These are phyloP conservation scores for Cladosporium austrohemisphaericum DNA, from an alignment of 2,329 filamentous ascomycete genomes.

Conservation along the genomic window DNA sequence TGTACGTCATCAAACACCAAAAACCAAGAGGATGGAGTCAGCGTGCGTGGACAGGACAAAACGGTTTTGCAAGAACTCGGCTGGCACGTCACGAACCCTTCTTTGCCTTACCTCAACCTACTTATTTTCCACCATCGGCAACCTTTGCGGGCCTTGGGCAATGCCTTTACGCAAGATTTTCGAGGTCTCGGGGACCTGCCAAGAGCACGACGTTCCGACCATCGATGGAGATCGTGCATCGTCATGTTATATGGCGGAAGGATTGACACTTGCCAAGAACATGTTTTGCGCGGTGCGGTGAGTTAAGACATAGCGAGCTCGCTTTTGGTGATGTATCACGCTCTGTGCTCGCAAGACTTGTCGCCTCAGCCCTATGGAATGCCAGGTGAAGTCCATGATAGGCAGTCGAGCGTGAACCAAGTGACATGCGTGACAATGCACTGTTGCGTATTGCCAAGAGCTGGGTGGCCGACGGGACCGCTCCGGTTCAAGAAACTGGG, in stretches of 20 bases:
- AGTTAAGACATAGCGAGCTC: neutral
- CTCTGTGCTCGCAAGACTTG: neutral
- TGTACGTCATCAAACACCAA: conserved; percentile 4
- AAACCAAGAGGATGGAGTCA: neutral
- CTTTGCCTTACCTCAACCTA: neutral
- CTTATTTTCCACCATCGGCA: too few species aligned
- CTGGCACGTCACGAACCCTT: neutral
- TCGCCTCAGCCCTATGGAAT: neutral
- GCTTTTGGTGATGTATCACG: too few species aligned
- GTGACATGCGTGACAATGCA: too few species aligned
- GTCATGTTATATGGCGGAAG: neutral
- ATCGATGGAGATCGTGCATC: conserved; percentile 1
- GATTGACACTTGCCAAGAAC: neutral
- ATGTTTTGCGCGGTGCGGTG: neutral
- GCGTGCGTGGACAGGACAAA: too few species aligned
- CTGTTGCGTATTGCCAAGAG: too few species aligned
- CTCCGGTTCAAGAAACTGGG: too few species aligned
- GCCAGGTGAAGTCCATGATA: too few species aligned
- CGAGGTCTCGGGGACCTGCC: neutral
- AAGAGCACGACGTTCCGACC: conserved; percentile 9
- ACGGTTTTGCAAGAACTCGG: neutral
- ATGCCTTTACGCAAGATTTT: conserved; percentile 11
- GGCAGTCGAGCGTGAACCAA: too few species aligned
- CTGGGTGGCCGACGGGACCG: too few species aligned
- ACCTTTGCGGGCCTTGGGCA: neutral